Evolutionary conservation across 2,329 filamentous ascomycete species (phyloP), one percentile per base, ranked within the genome.

Genomic region (Beauveria australis): DNA sequence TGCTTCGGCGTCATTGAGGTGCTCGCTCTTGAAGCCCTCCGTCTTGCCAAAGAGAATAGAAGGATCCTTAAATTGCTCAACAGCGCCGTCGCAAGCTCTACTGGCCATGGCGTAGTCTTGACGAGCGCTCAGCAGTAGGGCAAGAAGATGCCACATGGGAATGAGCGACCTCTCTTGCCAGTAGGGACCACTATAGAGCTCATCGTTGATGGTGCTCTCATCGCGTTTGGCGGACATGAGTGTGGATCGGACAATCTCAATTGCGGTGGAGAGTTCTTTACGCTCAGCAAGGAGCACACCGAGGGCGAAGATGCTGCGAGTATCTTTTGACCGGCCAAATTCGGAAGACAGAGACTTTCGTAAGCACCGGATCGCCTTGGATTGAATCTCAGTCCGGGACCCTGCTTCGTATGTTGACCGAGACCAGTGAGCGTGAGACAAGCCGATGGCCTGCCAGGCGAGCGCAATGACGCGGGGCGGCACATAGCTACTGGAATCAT

Each of bases 81-180:
- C 89, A 3, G 92, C 92, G 28, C 91, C 92, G 70, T 96, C 91
- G 66, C 92, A 97, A 37, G 92, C 88, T 68, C 88, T 87, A 30
- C 85, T 82, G 2, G 94, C 92, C 72, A 89, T 88, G 54, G 84
- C 78, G 67, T 89, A 96, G 64, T 97, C 92, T 65, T 96, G 89
- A 64, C 89, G 86, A 1, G 92, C 91, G 65, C 91, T 96, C 33
- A 97, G 76, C 24, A 97, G 79, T 26, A 99, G 79, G 0, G 91
- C 88, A 52, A 99, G 80, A 18, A 99, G 80, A 76, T 99, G 94
- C 92, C 94, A 97, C 26, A 97, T 75, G 2, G 92, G 88, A 26
- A 97, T 86, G 40, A 87, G 74, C 7, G 82, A 80, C 52, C 84
- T 79, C 70, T 91, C 86, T 60, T 84, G 80, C 81, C 81, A 85